Base-by-base conservation (phyloP, 768 basidiomycete species). In the Agrocybe pediades region DNA sequence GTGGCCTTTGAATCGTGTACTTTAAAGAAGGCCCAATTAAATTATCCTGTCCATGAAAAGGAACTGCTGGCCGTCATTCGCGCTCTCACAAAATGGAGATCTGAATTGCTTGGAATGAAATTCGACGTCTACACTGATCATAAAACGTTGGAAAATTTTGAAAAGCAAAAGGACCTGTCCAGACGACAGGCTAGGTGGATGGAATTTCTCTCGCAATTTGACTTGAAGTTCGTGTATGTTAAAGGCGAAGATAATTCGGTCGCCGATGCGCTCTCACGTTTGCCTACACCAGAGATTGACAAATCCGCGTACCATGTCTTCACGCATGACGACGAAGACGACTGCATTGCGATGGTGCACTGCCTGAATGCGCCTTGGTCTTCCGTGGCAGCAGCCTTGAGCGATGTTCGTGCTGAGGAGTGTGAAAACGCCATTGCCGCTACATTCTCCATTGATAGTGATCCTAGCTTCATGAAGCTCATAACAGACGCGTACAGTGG, bases 21-120 rank as follows among this genome's bases (percentile, higher is more conserved):
- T 8, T 63, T 68, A 19, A 67, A 60, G 27, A 55, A 43, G 36
- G 65, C 72, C 0, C 58, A 65, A 33, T 40, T 9, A n/a, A 72
- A 74, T 47, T 78, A 77, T 45, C 71, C 71, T 0, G 62, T 68
- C 0, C 75, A 76, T 49, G 66, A 77, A 48, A 68, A 72, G 51
- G 74, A 77, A 55, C 48, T 76, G 0, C 51, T 75, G 0, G 71
- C 72, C 0, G 71, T 79, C 9, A 62, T 78, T 0, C 48, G 63
- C 0, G 71, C 71, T 0, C 51, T 71, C 1, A 39, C 58, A 9
- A 63, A 65, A 25, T 75, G 69, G 70, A 29, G 58, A 0, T 20
- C 51, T 1, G 64, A 68, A 39, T 49, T 68, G 1, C 23, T 70
- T 4, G 65, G 71, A 0, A 40, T 48, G 13, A 52, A 25, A 13